Evolutionary conservation across 2,329 filamentous ascomycete species (phyloP), one percentile per base, ranked within the genome.

Genomic region (Thelonectria rubi): DNA sequence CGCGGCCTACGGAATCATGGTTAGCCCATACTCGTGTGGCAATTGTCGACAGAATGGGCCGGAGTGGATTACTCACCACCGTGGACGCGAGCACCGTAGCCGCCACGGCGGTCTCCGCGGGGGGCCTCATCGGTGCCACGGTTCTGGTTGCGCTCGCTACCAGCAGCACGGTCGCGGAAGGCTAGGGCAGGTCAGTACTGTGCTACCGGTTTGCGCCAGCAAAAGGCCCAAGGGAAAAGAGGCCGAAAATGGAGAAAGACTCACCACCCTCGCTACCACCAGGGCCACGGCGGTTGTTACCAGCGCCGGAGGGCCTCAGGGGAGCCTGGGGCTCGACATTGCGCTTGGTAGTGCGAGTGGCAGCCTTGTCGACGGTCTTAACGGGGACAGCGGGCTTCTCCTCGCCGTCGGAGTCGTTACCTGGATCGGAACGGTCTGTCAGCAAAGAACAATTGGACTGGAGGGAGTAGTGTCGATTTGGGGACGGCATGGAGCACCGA

Each of bases 81-180:
- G 75, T 84, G 84, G 69, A 77, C 86, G 75, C 88, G 87, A 71
- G 88, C 88, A 70, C 84, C 87, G 71, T 84, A 84, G 72, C 86
- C 86, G 68, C 87, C 88, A 69, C 87, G 85, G 75, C 87, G 80
- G 67, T 82, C 79, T 65, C 79, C 79, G 68, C 80, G 81, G 66
- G 86, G 72, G 65, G 73, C 81, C 78, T 94, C 92, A 63, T 94
- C 92, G 63, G 87, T 90, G 71, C 90, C 83, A 80, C 91, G 91
- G 78, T 84, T 85, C 74, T 93, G 92, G 88, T 97, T 97, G 85
- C 86, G 90, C 75, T 87, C 85, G 76, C 88, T 85, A 72, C 93
- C 94, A 76, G 90, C 92, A 76, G 87, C 88, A 77, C 91, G 91
- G 83, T 97, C 93, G 78, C 92, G 92, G 90, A 93, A 95, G 77